Base-by-base conservation (phyloP, 106 monocot species). In the Ottelia alismoides region DNA sequence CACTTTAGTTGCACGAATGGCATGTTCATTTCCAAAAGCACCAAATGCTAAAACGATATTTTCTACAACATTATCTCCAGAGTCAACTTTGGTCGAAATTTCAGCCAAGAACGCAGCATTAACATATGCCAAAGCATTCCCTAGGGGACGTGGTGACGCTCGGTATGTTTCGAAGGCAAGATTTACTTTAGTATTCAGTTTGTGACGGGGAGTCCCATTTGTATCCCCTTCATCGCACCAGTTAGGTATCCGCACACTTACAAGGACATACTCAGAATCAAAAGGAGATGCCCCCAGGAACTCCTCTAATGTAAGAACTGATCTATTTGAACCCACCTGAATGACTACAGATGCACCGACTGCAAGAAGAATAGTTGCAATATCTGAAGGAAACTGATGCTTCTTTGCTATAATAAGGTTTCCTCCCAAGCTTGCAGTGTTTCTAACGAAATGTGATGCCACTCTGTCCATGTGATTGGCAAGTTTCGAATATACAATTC, bases 391-490 rank as follows among this genome's bases (percentile, higher is more conserved):
- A 56, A 92, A 92, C 24, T 73, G 71, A 21, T 60, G 45, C 50
- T 72, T 85, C 31, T 92, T 85, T 29, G 92, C 85, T 82, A 92
- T 67, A 27, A 92, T 69, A 19, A 92, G 1, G 56, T 92, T 92
- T 28, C 92, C 92, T 50, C 92, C 92, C 51, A 92, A 31, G 52
- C 78, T 92, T 10, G 92, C 85, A 11, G 70, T 85, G 58, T 92
- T 92, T 48, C 92, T 45, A 60, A 92, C 71, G 69, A 71, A 85
- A 26, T 45, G 45, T 22, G 92, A 76, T 55, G 92, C 92, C 27
- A 85, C 75, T 43, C 79, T 81, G 20, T 76, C 55, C 85, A 86
- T 71, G 70, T 92, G 92, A 32, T 73, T 54, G 40, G 92, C 85
- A 55, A 86, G 56, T 58, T 86, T 86, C 46, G 27, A 26, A 35